These are phyloP conservation scores for Raddia guianensis DNA, from an alignment of 176 grass and related monocot genomes.

Conservation along the genomic window DNA sequence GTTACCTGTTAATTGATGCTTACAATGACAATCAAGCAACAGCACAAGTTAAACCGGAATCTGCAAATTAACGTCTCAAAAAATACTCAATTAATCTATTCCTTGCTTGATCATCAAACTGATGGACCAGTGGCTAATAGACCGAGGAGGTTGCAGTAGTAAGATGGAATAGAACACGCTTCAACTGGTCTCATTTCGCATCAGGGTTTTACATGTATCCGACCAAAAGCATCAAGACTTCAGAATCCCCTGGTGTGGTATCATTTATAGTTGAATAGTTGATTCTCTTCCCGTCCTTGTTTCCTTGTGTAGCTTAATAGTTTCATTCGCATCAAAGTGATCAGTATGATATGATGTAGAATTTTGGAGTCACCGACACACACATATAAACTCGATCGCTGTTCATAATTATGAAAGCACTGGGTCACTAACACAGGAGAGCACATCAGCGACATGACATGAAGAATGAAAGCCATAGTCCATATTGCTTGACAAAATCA, in stretches of 20 bases:
- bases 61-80: too few species aligned
- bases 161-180: background rate
- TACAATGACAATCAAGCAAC: background rate
- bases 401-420: background rate
- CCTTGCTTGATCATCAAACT: background rate
- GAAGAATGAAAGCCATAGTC: background rate
- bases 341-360: background rate
- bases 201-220: background rate
- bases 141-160: background rate
- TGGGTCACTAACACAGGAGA: background rate
- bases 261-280: background rate
- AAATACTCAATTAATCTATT: background rate
- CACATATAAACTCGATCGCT: background rate
- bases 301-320: background rate
- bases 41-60: background rate
- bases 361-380: background rate
- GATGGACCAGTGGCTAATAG: too few species aligned
- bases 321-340: background rate
- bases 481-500: background rate
- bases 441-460: background rate
- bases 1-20: background rate
- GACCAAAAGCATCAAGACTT: conserved; percentile 34
- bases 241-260: background rate
- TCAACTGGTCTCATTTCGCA: background rate
- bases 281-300: background rate